Base-by-base conservation (phyloP, 495 filamentous ascomycete species). In the Penicillium subrubescens region DNA sequence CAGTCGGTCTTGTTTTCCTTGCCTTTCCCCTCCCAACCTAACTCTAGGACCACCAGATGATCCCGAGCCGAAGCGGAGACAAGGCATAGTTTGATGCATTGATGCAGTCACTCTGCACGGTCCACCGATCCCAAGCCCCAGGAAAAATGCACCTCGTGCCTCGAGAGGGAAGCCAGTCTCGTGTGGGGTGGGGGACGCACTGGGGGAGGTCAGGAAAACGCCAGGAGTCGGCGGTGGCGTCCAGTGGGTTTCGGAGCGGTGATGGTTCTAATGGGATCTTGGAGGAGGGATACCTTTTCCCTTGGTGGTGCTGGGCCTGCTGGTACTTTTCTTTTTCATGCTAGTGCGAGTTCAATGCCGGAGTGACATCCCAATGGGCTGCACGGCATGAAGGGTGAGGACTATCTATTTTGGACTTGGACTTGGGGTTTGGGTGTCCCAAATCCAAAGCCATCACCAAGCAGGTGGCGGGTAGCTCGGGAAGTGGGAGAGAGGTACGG, bases 311-410 rank as follows among this genome's bases (percentile, higher is more conserved):
- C 6, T 31, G 12, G 21, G 25, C 25, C 25, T 27, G 25, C 25
- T 27, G 25, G 25, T 27, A 27, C 2, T 44, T 41, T 37, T 25
- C 19, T 57, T 25, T 57, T 41, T 37, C 35, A 34, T 17, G 44
- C 19, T 27, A 50, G 14, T 11, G 51, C 31, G 33, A 31, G 25
- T 27, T 29, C 19, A 35, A 21, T 58, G 44, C 23, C 55, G 58
- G 58, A 60, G 62, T 67, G 61, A 61, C 46, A 59, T 60, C 58
- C 64, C 33, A 63, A 67, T 58, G 43, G 34, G 46, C 54, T 66
- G 23, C 57, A 60, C 59, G 61, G 67, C 63, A 66, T 68, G 66
- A 68, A 69, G 67, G 67, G 63, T 37, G 41, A 31, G 54, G 57
- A 29, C 35, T 39, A 12, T 15, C 11, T 57, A 33, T 59, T 46